Evolutionary conservation across 805 yeast species (phyloP), one percentile per base, ranked within the genome.

Genomic region (Candida parachauliodes): DNA sequence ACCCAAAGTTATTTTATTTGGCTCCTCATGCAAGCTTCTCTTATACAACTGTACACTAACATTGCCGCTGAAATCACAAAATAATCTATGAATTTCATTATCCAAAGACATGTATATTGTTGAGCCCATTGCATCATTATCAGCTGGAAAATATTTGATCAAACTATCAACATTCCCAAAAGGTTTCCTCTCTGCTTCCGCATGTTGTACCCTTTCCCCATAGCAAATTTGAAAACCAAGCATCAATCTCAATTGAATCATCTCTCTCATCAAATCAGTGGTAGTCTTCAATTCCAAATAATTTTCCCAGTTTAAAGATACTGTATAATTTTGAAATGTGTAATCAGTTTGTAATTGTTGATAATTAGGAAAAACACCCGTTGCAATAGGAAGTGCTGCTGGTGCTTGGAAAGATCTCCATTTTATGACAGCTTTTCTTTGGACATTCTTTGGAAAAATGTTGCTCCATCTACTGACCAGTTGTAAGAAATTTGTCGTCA

Each of bases 371-470:
- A 89, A 89, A 8, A 82, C 70, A 2, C 83, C 77, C 0, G 94
- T 79, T 2, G 88, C 79, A 0, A 86, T 65, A 0, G 99, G 99
- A 18, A 93, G 65, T 5, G 95, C 83, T 0, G 98, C 97, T 0
- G 99, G 99, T 0, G 96, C 79, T 10, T 88, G 82, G 37, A 94
- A 70, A 0, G 98, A 89, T 37, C 87, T 76, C 99, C 99, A 93
- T 53, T 89, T 89, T 35, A 89, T 81, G 11, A 81, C 66, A 21
- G 17, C n/a, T 48, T 77, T 76, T 37, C 85, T 68, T 37, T 74
- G 77, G 11, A 81, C 78, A 29, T 76, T 74, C 10, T 74, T 73
- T 0, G 98, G 96, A 49, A 87, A 87, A 1, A 88, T 95, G 59
- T 84, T 88, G 39, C 81, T 81, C 98, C 98, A 93, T 41, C 95